Evolutionary conservation across 148 eudicot genomes (phyloP), one percentile per base, ranked within the genome.

Genomic region (Rhododendron williamsianum): DNA sequence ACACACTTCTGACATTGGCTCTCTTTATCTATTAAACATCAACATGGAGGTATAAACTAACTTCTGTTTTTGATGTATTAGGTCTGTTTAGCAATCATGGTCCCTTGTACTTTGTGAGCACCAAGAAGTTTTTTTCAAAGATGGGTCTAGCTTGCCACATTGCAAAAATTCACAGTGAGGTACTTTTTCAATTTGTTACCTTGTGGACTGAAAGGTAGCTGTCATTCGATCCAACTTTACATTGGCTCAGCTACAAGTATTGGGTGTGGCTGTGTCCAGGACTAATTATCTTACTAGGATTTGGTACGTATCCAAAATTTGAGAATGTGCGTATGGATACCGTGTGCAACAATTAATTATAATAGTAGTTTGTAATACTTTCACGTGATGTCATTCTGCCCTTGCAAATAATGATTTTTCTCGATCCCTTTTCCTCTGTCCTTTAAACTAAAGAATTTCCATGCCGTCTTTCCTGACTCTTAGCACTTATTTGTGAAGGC

Each of bases 141-240:
- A 96, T 96, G 99, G 98, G 99, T 84, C 93, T 96, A 54, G 94
- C 93, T 85, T 96, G 99, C 89, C 98, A 96, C 84, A 96, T 96
- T 58, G 99, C 98, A 81, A 94, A 92, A 86, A 95, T 96, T 86
- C 98, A 96, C 79, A 96, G 99, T 77, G 98, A 96, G 99, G 99
- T 96, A 91, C 60, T 33, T 38, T 72, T 0, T 52, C 41, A 19
- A 9, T 67, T 49, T 23, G 23, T 13, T 23, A 76, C 9, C 27
- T 30, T 84, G 2, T 54, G 52, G 9, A 52, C 25, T 30, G 9
- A 48, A 72, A 69, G 9, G 9, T 82, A 3, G 63, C 81, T 21
- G 60, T 49, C 72, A 45, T 58, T 81, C 6, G 25, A 80, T 33
- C 41, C 38, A 71, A 33, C 13, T 30, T 71, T 71, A 71, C 36